A percentile compares a stretch with the other conserved stretches of the same genome.
These are phyloP conservation scores for Canna indica DNA, from an alignment of 176 grass and related monocot genomes.

Conservation along the genomic window DNA sequence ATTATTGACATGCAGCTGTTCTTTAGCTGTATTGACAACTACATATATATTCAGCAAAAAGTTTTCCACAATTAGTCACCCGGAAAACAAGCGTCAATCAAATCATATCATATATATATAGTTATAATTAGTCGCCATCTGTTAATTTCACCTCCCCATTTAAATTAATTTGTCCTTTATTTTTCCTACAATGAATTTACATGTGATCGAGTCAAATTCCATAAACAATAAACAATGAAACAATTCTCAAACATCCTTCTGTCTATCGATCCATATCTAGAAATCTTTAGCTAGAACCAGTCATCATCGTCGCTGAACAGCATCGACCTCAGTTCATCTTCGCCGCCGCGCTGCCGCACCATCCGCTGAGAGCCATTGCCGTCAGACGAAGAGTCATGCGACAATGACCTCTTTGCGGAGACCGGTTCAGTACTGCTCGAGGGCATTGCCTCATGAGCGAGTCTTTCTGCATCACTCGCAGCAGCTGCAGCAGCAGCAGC, in stretches of 20 bases:
- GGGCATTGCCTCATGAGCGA: neutral
- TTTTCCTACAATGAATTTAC: too few species aligned
- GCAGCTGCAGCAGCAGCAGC: neutral
- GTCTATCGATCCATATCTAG: neutral
- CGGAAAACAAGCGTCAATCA: neutral
- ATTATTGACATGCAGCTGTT: too few species aligned
- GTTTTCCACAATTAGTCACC: neutral
- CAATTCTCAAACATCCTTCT: neutral
- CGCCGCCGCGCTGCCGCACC: neutral
- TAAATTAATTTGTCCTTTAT: too few species aligned
- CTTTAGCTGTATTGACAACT: too few species aligned
- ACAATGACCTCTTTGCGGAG: constrained; percentile 14
- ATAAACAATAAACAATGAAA: neutral
- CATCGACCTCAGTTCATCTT: neutral
- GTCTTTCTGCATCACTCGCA: constrained; percentile 12
- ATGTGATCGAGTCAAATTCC: neutral
- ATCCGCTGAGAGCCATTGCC: constrained; percentile 11
- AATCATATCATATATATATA: too few species aligned
- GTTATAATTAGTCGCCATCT: neutral
- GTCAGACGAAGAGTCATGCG: constrained; percentile 27
- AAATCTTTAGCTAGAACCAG: neutral
- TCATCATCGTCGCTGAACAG: neutral
- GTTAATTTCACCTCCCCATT: too few species aligned
- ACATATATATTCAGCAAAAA: too few species aligned
- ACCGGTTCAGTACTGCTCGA: neutral